Percentiles rank a stretch among this genome's conserved stretches.
Conservation (phyloP, 108 stramenopile species). For the Cyclostephanos invisitatus region DNA sequence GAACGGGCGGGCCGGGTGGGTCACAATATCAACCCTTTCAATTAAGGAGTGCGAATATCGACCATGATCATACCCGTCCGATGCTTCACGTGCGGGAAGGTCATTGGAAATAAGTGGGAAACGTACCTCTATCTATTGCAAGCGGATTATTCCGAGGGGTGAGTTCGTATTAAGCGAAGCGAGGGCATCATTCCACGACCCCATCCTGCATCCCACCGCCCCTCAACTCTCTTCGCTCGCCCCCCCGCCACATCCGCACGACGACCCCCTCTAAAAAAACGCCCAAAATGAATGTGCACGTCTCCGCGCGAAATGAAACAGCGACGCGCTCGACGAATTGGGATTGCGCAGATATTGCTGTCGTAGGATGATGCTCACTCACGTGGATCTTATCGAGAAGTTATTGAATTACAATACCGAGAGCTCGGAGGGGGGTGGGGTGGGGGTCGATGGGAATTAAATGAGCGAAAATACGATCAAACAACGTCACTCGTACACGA, state of each 20-base stretch:
- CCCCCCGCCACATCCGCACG: no score
- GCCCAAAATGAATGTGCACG: no score
- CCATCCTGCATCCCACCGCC: no score
- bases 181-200: no score
- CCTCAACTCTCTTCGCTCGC: no score
- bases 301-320: slow-evolving; percentile 29
- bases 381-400: slow-evolving; percentile 99
- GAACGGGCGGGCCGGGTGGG: no score
- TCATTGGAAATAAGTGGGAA: slow-evolving; percentile 99
- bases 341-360: slow-evolving; percentile 99
- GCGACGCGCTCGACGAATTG: slow-evolving; percentile 96
- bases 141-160: slow-evolving; percentile 95
- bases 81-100: slow-evolving; percentile 99
- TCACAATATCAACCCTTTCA: no score
- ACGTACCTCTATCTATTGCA: slow-evolving; percentile 94
- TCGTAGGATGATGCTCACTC: slow-evolving; percentile 98
- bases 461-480: no score
- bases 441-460: background rate
- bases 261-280: no score
- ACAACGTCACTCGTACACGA: no score
- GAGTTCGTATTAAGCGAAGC: slow-evolving; percentile 13
- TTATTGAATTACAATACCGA: slow-evolving; percentile 99
- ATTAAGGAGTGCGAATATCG: no score
- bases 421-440: slow-evolving; percentile 63
- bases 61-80: slow-evolving; percentile 99